Evolutionary conservation across 768 basidiomycete genomes (phyloP).

Genomic region (Coprinellus micaceus): DNA sequence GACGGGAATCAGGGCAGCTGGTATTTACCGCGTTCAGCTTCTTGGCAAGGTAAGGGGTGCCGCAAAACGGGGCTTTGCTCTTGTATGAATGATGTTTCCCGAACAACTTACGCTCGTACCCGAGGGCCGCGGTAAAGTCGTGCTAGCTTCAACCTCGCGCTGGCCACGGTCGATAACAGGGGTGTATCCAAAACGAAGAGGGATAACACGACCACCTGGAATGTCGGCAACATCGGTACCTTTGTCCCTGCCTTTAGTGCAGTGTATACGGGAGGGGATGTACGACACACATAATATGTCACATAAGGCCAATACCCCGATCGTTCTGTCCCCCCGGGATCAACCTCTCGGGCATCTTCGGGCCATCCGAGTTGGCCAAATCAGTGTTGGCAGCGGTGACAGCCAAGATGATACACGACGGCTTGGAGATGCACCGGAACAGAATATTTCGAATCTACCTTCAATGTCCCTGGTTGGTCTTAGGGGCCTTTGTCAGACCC

Average conservation of each 20-base stretch:
- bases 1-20: not conserved
- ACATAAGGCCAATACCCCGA: slow-evolving; percentile 97
- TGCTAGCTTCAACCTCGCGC: slow-evolving; percentile 89
- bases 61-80: slow-evolving; percentile 92
- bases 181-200: slow-evolving; percentile 93
- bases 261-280: no score
- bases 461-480: slow-evolving; percentile 98
- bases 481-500: slow-evolving; percentile 91
- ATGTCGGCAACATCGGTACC: slow-evolving; percentile 99
- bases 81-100: slow-evolving; percentile 93
- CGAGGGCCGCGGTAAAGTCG: slow-evolving; percentile 84
- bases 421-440: slow-evolving; percentile 89
- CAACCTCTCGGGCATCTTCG: slow-evolving; percentile 94
- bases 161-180: slow-evolving; percentile 99
- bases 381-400: slow-evolving; percentile 96
- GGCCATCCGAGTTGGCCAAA: slow-evolving; percentile 96
- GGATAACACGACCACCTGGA: slow-evolving; percentile 94
- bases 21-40: slow-evolving; percentile 85
- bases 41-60: slow-evolving; percentile 92
- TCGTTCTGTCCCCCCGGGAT: slow-evolving; percentile 96
- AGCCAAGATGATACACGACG: slow-evolving; percentile 93
- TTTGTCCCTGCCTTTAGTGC: slow-evolving; percentile 65
- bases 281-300: slow-evolving; percentile 91
- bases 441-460: slow-evolving; percentile 97
- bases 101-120: slow-evolving; percentile 89